These are phyloP conservation scores for Microcyclosporella mali DNA, from an alignment of 2,329 filamentous ascomycete genomes.

Conservation along the genomic window DNA sequence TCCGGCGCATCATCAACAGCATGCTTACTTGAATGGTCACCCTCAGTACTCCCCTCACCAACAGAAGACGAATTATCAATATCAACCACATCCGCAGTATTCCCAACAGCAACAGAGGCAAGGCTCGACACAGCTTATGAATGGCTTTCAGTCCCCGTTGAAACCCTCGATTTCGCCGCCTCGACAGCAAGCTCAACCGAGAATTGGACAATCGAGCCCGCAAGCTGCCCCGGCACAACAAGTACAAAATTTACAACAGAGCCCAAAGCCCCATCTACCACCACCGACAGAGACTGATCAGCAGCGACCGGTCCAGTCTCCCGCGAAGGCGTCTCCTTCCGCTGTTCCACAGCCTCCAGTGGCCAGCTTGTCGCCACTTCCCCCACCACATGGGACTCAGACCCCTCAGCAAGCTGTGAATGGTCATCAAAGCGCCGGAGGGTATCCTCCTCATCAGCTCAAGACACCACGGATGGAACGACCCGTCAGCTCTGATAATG, in stretches of 20 bases:
- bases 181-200: conserved; percentile 12
- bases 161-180: conserved; percentile 19
- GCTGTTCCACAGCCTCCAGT: conserved; percentile 1
- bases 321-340: conserved; percentile 28
- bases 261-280: conserved; percentile 26
- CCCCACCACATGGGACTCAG: conserved; percentile 5
- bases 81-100: conserved; percentile 6
- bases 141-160: conserved; percentile 28
- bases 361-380: conserved; percentile 4
- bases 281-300: conserved; percentile 19
- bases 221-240: conserved; percentile 6
- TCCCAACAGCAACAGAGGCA: conserved; percentile 13
- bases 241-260: conserved; percentile 15
- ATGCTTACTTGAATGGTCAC: conserved; percentile 1
- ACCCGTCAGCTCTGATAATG: conserved; percentile 6
- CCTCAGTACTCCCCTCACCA: conserved; percentile 2
- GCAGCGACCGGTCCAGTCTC: conserved; percentile 21
- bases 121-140: conserved; percentile 24
- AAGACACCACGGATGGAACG: conserved; percentile 12
- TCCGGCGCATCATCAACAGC: conserved; percentile 14
- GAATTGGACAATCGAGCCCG: not conserved
- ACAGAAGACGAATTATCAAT: conserved; percentile 11
- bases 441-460: conserved; percentile 5
- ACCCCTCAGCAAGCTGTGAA: conserved; percentile 13
- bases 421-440: conserved; percentile 5